Evolutionary conservation across 495 filamentous ascomycete genomes (phyloP), one percentile per base, ranked within the genome.

Genomic region (Lichina pygmaea): DNA sequence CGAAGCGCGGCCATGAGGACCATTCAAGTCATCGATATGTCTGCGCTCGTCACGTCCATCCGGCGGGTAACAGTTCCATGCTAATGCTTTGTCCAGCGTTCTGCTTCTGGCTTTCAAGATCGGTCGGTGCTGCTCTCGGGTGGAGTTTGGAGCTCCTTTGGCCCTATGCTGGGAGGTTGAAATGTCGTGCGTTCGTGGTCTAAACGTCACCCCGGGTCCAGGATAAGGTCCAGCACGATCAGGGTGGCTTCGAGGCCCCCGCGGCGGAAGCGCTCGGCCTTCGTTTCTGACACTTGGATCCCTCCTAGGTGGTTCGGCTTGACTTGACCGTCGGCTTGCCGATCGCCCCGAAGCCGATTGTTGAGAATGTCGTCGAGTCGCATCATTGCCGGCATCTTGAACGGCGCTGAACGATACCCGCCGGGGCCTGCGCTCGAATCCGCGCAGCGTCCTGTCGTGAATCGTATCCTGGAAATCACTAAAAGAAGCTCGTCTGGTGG

Each of bases 331-430:
- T 24, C 24, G 24, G 24, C 24, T 24, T 1, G 24, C 24, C 24
- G 24, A 24, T 24, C 24, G 24, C 24, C 24, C 24, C 24, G 24
- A 24, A 24, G 24, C 24, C 24, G 32, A 17, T 38, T 37, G 12
- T 44, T 24, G 36, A 46, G 36, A 17, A 40, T 45, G 15, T 48
- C 47, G 8, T 51, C 42, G 44, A 45, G 44, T 37, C 24, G 11
- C 12, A 49, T 69, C 66, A 8, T 68, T 62, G n/a, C 60, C 64
- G 37, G 64, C 61, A 53, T 72, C 70, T 34, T 70, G 62, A 44
- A 68, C 66, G 24, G 68, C 68, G 47, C 64, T 70, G 47, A 73
- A 71, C 2, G 70, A 73, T 11, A 66, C 69, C 41, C 69, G 67
- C 54, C 71, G 60, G 44, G 54, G 57, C 10, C 36, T 41, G 17